These are phyloP conservation scores for Gossypium herbaceum DNA, from an alignment of 345 rosid genomes.

Conservation along the genomic window DNA sequence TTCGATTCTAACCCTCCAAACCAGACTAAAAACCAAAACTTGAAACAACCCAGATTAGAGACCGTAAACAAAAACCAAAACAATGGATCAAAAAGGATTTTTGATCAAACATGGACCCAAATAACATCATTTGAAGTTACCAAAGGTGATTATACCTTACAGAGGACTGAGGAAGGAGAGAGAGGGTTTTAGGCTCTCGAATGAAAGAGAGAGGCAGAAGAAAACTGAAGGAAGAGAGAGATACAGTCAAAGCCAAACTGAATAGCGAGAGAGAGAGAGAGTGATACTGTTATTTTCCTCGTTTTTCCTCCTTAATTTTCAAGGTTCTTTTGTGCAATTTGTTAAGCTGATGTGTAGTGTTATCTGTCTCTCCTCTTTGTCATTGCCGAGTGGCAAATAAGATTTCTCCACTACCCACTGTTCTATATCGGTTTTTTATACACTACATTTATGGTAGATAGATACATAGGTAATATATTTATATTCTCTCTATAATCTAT, in stretches of 20 bases:
- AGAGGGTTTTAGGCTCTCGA: neutral
- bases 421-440: too few relatives aligned
- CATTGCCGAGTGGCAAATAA: neutral
- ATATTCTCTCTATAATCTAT: too few relatives aligned
- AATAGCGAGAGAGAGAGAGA: neutral
- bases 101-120: neutral
- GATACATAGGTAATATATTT: too few relatives aligned
- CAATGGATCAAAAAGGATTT: neutral
- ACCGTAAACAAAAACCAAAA: neutral
- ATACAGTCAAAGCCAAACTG: neutral
- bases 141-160: neutral
- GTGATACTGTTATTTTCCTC: neutral
- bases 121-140: neutral
- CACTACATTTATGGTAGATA: too few relatives aligned
- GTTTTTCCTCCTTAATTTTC: neutral
- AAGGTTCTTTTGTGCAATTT: neutral
- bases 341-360: neutral
- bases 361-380: neutral
- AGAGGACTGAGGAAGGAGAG: neutral
- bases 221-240: neutral
- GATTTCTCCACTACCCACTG: neutral
- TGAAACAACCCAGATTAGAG: neutral
- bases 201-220: neutral
- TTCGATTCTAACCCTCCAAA: neutral
- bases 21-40: slow-evolving; percentile 3